A percentile compares a stretch with the other conserved stretches of the same genome.
Conservation (phyloP, 2,329 filamentous ascomycete genomes). For the Lasiodiplodia theobromae region DNA sequence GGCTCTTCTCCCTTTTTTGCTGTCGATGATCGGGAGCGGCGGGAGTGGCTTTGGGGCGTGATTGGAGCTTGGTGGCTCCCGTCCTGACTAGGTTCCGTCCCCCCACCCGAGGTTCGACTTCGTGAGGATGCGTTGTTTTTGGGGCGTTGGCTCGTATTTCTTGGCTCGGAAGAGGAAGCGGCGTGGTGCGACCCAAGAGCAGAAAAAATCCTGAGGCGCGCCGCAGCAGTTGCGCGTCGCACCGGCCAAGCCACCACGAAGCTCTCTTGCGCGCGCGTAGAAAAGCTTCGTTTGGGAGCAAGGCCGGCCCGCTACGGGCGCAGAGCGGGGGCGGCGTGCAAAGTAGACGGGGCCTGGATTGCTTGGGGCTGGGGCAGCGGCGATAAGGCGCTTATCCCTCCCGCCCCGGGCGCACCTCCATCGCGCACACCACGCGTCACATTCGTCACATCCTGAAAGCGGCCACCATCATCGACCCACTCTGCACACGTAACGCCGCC, state of each 20-base stretch:
- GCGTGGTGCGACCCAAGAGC: background rate
- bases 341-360: background rate
- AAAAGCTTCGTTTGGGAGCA: background rate
- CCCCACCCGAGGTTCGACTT: background rate
- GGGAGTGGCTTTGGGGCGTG: background rate
- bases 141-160: background rate
- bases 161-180: background rate
- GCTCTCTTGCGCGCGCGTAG: background rate
- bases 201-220: background rate
- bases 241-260: conserved; percentile 11
- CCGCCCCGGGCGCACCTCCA: background rate
- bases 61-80: background rate
- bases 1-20: background rate
- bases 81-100: background rate
- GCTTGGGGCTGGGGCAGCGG: background rate
- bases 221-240: background rate
- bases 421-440: conserved; percentile 26
- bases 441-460: conserved; percentile 25
- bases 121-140: background rate
- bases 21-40: conserved; percentile 1
- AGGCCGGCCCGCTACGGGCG: background rate
- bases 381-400: conserved; percentile 11
- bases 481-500: background rate
- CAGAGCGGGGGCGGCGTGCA: background rate
- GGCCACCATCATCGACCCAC: conserved; percentile 17